Conservation (phyloP, 768 basidiomycete species). For the Trichaptum fuscoviolaceum region DNA sequence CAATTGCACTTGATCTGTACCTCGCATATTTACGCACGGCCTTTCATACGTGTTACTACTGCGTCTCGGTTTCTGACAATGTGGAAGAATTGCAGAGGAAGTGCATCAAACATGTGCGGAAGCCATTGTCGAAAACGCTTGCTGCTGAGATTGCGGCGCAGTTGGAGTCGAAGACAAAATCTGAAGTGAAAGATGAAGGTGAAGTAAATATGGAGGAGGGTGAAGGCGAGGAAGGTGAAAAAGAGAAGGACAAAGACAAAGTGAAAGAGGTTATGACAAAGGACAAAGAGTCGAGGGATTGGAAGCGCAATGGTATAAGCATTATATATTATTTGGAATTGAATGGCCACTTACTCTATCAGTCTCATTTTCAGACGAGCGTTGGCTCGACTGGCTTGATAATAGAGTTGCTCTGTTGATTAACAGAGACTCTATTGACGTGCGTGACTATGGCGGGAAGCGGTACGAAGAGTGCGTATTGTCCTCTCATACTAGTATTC, state of each 20-base stretch:
- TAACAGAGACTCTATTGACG: conserved; percentile 74
- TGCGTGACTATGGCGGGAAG: conserved; percentile 85
- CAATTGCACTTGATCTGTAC: conserved; percentile 85
- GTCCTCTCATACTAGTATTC: conserved; percentile 14
- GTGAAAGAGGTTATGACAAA: conserved; percentile 13
- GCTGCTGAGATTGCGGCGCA: conserved; percentile 58
- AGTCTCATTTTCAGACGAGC: conserved; percentile 55
- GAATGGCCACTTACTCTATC: conserved; percentile 12
- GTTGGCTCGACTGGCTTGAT: conserved; percentile 89
- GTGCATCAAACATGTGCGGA: conserved; percentile 89
- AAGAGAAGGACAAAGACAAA: conserved; percentile 18
- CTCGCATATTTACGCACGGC: conserved; percentile 90
- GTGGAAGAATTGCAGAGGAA: conserved; percentile 93
- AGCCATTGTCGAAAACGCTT: conserved; percentile 56
- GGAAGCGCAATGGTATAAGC: conserved; percentile 63
- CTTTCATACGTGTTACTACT: conserved; percentile 97
- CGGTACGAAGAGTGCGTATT: conserved; percentile 76
- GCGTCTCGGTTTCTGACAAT: conserved; percentile 88
- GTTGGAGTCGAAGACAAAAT: conserved; percentile 27
- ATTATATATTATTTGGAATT: conserved; percentile 11
- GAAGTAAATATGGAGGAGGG: conserved; percentile 37
- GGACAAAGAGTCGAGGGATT: conserved; percentile 42
- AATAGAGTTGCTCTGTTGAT: conserved; percentile 78
- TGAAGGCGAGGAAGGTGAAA: conserved; percentile 33
- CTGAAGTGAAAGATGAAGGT: conserved; percentile 37